Conservation (phyloP, 2,329 filamentous ascomycete species). For the Phaeoacremonium minimum region DNA sequence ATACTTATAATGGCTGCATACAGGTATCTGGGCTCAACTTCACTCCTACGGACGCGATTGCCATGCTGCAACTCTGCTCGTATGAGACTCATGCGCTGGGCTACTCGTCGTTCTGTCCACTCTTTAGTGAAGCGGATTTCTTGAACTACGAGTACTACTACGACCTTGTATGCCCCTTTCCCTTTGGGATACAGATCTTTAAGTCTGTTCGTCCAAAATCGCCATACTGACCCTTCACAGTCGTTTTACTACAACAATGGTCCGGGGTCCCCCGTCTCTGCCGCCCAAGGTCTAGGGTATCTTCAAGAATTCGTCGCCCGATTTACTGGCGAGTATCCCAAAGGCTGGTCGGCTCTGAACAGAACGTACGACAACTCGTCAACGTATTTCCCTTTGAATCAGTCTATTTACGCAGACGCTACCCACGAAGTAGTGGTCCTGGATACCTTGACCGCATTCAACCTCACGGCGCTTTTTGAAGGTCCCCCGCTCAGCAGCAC, state of each 20-base stretch:
- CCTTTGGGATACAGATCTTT: conserved; percentile 6
- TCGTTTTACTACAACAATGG: conserved; percentile 25
- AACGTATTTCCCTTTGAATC: conserved; percentile 36
- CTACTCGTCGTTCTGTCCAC: conserved; percentile 33
- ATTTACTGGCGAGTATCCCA: conserved; percentile 21
- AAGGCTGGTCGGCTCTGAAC: conserved; percentile 21
- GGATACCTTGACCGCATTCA: conserved; percentile 24
- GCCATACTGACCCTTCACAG: conserved; percentile 13
- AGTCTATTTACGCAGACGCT: conserved; percentile 35
- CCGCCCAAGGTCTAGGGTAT: conserved; percentile 24
- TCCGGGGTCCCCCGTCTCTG: conserved; percentile 24
- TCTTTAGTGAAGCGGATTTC: conserved; percentile 36
- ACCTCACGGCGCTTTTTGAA: conserved; percentile 22
- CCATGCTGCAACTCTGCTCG: conserved; percentile 32
- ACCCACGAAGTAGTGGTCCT: conserved; percentile 35
- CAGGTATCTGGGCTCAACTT: conserved; percentile 20
- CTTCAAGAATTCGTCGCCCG: conserved; percentile 25
- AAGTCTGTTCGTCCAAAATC: neutral
- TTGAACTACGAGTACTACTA: conserved; percentile 37
- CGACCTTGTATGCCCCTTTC: conserved; percentile 30
- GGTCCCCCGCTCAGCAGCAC: conserved; percentile 18
- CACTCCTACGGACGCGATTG: conserved; percentile 26
- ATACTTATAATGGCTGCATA: neutral
- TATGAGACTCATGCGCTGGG: conserved; percentile 30
- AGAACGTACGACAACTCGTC: conserved; percentile 29